phyloP scores from a whole-genome alignment of 2,329 filamentous ascomycete genomes.

The Rhexocercosporidium sp. region DNA sequence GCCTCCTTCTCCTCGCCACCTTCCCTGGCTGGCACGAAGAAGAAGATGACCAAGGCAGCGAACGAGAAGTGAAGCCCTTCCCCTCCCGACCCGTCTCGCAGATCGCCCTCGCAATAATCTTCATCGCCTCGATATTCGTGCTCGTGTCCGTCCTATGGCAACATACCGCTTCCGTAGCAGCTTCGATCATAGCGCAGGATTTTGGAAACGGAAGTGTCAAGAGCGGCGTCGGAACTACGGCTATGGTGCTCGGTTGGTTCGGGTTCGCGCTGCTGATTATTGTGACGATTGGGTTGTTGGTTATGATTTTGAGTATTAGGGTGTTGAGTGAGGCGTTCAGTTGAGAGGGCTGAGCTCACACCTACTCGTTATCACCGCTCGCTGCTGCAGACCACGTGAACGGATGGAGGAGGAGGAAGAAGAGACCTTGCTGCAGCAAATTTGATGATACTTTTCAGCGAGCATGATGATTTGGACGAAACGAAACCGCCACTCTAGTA shows the following conservation, averaged over 20 bases:
- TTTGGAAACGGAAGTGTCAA: slow-evolving; percentile 87
- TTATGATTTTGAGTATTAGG: slow-evolving; percentile 95
- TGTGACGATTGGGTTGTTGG: slow-evolving; percentile 90
- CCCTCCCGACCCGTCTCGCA: slow-evolving; percentile 92
- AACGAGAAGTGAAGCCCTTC: slow-evolving; percentile 92
- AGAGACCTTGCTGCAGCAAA: slow-evolving; percentile 9
- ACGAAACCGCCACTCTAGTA: not conserved
- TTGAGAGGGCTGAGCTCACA: slow-evolving; percentile 27
- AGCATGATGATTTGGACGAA: slow-evolving; percentile 29
- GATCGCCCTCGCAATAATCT: slow-evolving; percentile 91
- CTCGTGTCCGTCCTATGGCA: slow-evolving; percentile 85
- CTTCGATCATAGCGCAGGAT: slow-evolving; percentile 90
- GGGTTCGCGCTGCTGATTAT: slow-evolving; percentile 92
- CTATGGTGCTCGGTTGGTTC: slow-evolving; percentile 98
- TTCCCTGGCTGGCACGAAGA: slow-evolving; percentile 99
- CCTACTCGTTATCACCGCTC: not conserved
- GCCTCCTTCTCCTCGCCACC: slow-evolving; percentile 91
- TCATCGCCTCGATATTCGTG: slow-evolving; percentile 72
- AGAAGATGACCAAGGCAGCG: slow-evolving; percentile 77
- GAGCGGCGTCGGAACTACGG: slow-evolving; percentile 88
- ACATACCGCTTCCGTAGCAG: slow-evolving; percentile 95
- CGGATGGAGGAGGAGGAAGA: not conserved
- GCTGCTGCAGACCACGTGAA: not conserved
- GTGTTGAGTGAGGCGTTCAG: slow-evolving; percentile 65
- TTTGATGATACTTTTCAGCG: slow-evolving; percentile 33